Base-by-base conservation (phyloP, 805 yeast genomes). In the Lipomyces sp. region DNA sequence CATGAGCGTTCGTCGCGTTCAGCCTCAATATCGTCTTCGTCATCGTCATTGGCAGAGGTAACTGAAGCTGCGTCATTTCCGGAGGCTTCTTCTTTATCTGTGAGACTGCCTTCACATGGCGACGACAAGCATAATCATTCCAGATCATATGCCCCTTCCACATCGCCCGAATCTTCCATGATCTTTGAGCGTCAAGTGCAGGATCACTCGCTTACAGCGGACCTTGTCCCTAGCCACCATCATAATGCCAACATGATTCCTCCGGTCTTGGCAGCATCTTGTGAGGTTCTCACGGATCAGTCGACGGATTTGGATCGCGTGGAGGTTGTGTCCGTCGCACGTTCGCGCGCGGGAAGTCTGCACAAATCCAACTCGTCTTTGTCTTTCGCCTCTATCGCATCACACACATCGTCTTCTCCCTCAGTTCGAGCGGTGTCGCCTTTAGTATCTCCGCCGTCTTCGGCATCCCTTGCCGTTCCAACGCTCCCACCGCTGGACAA, bases 251-350 rank as follows among this genome's bases (percentile, higher is more conserved):
- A 88, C 66, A 78, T 69, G 59, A 85, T 87, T 19, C 85, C 95
- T 1, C 90, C 96, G 0, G 86, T 86, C 5, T 71, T 87, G 59
- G 95, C 86, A 61, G 87, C 95, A 7, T 78, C 93, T 3, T 76
- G 82, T 18, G 79, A 83, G 53, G 71, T 85, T 33, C 74, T 81
- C 38, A 77, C 82, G 13, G 81, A 81, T 60, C 62, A 69, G 10
- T 68, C 72, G 39, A 72, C 84, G 3, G 79, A 83, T 61, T 75
- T 88, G 53, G 83, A 84, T 58, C 75, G 78, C 47, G 81, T 86
- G 13, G 90, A 85, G 53, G 78, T 87, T 68, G 80, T 86, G 16
- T 81, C 82, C 60, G 71, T 83, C 32, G 70, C 83, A 51, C 73
- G 84, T 56, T 78, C 80, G 11, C 36, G 38, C 22, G 14, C 45